Evolutionary conservation across 495 filamentous ascomycete genomes (phyloP).

Genomic region (Podospora bellae-mahoneyi): DNA sequence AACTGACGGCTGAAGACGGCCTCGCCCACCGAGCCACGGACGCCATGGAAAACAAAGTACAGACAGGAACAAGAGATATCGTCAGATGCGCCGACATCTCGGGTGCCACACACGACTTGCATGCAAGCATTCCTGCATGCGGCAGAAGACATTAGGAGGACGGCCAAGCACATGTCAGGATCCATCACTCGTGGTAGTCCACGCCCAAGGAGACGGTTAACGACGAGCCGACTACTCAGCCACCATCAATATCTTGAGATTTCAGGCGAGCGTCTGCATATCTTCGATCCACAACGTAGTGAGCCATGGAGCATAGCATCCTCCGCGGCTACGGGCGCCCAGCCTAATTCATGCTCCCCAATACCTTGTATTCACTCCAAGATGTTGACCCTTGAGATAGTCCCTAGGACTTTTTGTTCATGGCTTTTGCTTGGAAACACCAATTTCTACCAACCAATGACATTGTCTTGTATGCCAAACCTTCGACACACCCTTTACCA

Average conservation of each 20-base stretch:
- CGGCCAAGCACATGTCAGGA: not conserved
- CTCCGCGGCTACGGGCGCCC: not conserved
- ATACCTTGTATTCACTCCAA: not conserved
- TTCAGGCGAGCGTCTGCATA: not conserved
- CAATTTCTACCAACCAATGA: not conserved
- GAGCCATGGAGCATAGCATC: not conserved
- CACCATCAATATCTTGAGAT: not conserved
- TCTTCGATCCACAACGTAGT: not conserved
- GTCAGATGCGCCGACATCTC: no score
- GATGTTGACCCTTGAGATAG: no score
- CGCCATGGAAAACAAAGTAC: not conserved
- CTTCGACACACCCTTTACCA: not conserved
- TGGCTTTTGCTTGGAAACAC: not conserved
- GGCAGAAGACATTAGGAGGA: constrained; percentile 13
- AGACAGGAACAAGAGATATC: not conserved
- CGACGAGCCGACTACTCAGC: not conserved
- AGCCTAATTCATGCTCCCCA: not conserved
- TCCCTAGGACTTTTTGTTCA: not conserved
- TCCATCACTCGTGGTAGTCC: not conserved
- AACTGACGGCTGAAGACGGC: not conserved
- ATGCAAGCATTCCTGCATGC: constrained; percentile 13
- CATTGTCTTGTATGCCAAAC: not conserved
- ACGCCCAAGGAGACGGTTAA: not conserved
- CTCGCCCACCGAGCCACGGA: not conserved
- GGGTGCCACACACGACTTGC: not conserved